phyloP scores from a whole-genome alignment of 1,284 basidiomycete genomes.

The Cutaneotrichosporon curvatum region DNA sequence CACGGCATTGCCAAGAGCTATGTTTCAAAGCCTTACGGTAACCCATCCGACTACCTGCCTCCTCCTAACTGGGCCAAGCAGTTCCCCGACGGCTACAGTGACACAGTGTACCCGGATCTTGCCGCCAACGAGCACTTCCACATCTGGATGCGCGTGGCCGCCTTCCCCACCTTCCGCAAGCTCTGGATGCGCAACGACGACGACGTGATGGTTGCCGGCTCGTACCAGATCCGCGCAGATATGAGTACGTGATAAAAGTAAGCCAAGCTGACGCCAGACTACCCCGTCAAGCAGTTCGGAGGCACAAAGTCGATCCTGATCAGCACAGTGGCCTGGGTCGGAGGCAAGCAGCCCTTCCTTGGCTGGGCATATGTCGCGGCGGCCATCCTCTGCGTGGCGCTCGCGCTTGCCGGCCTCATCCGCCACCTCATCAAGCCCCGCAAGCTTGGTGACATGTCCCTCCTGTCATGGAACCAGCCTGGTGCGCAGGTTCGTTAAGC shows the following conservation, averaged over 20 bases:
- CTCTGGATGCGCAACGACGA: slow-evolving; percentile 86
- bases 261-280: slow-evolving; percentile 56
- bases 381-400: slow-evolving; percentile 74
- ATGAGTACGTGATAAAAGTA: slow-evolving; percentile 58
- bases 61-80: slow-evolving; percentile 81
- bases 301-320: slow-evolving; percentile 97
- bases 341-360: slow-evolving; percentile 86
- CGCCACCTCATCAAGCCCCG: slow-evolving; percentile 89
- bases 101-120: slow-evolving; percentile 68
- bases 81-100: slow-evolving; percentile 68
- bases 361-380: slow-evolving; percentile 95
- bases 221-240: slow-evolving; percentile 68
- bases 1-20: slow-evolving; percentile 90
- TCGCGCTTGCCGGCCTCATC: slow-evolving; percentile 81
- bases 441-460: slow-evolving; percentile 52
- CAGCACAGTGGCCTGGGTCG: slow-evolving; percentile 95
- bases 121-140: slow-evolving; percentile 86
- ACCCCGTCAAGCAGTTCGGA: slow-evolving; percentile 81
- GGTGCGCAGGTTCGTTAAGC: slow-evolving; percentile 2
- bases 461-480: slow-evolving; percentile 75
- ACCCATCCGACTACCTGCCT: slow-evolving; percentile 62
- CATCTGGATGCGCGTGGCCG: slow-evolving; percentile 99
- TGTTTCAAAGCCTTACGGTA: slow-evolving; percentile 52
- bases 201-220: slow-evolving; percentile 62
- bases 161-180: slow-evolving; percentile 93